Conservation (phyloP, 805 yeast genomes). For the Wickerhamiella brachini region DNA sequence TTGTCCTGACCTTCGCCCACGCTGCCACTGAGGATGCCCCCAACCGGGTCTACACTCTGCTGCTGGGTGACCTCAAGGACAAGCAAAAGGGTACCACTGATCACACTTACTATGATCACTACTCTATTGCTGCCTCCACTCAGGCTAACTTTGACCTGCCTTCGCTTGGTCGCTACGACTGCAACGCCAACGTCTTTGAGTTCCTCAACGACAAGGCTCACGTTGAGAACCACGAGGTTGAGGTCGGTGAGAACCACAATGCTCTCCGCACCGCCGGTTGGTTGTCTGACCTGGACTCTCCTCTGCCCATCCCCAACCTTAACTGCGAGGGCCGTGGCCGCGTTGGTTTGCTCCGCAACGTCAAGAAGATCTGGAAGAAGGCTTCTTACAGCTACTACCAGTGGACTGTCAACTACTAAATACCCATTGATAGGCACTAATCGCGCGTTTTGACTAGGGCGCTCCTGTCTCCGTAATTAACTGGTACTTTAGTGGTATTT, state of each 20-base stretch:
- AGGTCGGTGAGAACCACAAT: constrained; percentile 16
- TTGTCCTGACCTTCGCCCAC: constrained; percentile 39
- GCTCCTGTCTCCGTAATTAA: background rate
- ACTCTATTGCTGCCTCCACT: constrained; percentile 36
- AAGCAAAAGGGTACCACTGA: constrained; percentile 32
- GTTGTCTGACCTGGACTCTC: constrained; percentile 13
- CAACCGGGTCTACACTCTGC: constrained; percentile 33
- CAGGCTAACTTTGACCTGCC: constrained; percentile 39
- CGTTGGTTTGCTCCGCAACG: constrained; percentile 14
- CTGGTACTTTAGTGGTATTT: background rate
- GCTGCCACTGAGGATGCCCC: constrained; percentile 30
- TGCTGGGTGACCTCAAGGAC: constrained; percentile 37
- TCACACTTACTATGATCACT: constrained; percentile 37
- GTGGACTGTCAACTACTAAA: constrained; percentile 18
- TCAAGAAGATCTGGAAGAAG: constrained; percentile 21
- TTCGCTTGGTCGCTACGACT: constrained; percentile 38
- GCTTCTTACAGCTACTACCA: constrained; percentile 17
- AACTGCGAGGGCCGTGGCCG: constrained; percentile 23
- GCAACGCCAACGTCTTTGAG: constrained; percentile 35
- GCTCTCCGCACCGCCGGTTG: constrained; percentile 15
- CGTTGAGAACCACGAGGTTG: constrained; percentile 12
- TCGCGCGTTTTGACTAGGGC: constrained; percentile 1
- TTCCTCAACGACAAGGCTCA: constrained; percentile 27
- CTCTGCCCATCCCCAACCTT: constrained; percentile 21
- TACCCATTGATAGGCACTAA: constrained; percentile 1